Conservation (phyloP, 2,329 filamentous ascomycete genomes). For the Paecilomyces niveus region DNA sequence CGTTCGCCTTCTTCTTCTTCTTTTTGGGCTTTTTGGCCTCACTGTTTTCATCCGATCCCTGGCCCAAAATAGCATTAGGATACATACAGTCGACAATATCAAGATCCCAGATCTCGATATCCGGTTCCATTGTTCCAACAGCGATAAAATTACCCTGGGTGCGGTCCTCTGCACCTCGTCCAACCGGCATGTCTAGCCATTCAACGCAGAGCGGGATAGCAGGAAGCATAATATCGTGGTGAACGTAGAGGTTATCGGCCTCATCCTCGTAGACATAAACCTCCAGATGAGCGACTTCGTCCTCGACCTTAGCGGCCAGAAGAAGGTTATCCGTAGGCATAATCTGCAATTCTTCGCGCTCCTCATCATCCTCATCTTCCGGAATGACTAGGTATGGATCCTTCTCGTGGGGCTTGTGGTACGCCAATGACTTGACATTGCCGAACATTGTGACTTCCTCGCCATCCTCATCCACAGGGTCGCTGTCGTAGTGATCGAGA, state of each 20-base stretch:
- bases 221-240: constrained; percentile 98
- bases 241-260: constrained; percentile 94
- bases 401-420: constrained; percentile 88
- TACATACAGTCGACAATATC: constrained; percentile 98
- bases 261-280: constrained; percentile 96
- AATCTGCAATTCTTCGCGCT: constrained; percentile 89
- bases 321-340: constrained; percentile 88
- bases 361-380: constrained; percentile 73
- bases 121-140: constrained; percentile 93
- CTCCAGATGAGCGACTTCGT: constrained; percentile 92
- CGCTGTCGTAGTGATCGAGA: constrained; percentile 90
- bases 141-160: constrained; percentile 84
- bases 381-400: constrained; percentile 94
- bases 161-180: constrained; percentile 59
- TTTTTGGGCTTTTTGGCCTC: constrained; percentile 65
- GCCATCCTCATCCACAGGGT: constrained; percentile 58
- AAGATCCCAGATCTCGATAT: constrained; percentile 97
- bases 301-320: constrained; percentile 87
- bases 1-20: constrained; percentile 89
- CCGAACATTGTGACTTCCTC: constrained; percentile 88
- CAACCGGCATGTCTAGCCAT: constrained; percentile 90
- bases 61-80: constrained; percentile 88
- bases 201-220: constrained; percentile 93
- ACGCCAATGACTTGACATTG: constrained; percentile 86
- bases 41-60: constrained; percentile 44